Conservation (phyloP, 2,329 filamentous ascomycete genomes). For the Fusarium sarcochroum region DNA sequence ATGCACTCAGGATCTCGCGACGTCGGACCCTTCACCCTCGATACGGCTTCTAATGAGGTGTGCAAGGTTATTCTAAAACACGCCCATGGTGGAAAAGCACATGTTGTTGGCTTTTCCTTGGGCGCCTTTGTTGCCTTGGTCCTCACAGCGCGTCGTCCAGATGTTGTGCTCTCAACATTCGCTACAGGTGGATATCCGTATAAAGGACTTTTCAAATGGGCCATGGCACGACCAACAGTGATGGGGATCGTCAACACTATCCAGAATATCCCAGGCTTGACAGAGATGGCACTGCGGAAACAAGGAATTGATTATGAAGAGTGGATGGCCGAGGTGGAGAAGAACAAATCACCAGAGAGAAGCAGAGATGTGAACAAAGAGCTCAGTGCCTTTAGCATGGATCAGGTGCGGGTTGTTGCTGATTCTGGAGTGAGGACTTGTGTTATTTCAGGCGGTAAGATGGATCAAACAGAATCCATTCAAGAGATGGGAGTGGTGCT, state of each 20-base stretch:
- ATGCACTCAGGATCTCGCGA: constrained; percentile 29
- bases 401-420: constrained; percentile 1
- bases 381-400: constrained; percentile 12
- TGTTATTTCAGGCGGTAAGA: constrained; percentile 29
- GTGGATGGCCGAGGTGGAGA: constrained; percentile 12
- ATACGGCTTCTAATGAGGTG: constrained; percentile 37
- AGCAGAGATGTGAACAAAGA: not conserved
- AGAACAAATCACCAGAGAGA: constrained; percentile 25
- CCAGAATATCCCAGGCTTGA: constrained; percentile 8
- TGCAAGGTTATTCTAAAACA: constrained; percentile 52
- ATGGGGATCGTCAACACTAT: constrained; percentile 11
- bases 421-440: constrained; percentile 25
- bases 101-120: constrained; percentile 59
- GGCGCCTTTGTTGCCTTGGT: constrained; percentile 21
- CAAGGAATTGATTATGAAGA: constrained; percentile 36
- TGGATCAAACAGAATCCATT: constrained; percentile 26
- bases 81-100: constrained; percentile 54
- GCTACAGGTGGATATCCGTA: constrained; percentile 23
- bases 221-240: constrained; percentile 10
- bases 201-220: constrained; percentile 26
- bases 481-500: constrained; percentile 18
- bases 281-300: not conserved
- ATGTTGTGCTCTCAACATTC: constrained; percentile 16
- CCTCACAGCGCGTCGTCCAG: constrained; percentile 8
- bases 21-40: not conserved